Percentiles rank a stretch among this genome's conserved stretches.
Conservation (phyloP, 2,329 filamentous ascomycete genomes). For the Pezicula carpinea region DNA sequence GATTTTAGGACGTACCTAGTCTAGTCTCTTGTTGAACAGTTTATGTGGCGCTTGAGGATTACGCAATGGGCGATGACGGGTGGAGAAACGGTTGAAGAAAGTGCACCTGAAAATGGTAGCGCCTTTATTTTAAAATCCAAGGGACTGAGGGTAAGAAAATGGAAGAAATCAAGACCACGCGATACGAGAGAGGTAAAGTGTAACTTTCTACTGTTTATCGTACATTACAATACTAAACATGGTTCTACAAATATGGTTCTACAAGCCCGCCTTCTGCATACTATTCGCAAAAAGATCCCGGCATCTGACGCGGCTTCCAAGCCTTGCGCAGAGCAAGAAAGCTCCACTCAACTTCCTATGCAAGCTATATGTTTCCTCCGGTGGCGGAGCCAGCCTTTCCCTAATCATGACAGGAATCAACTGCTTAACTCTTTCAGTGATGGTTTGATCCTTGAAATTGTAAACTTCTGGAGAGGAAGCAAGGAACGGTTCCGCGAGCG, state of each 20-base stretch:
- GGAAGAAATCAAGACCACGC: no score
- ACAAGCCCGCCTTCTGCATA: conserved; percentile 23
- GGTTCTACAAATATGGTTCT: neutral
- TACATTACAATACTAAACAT: no score
- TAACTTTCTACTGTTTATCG: no score
- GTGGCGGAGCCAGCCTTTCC: conserved; percentile 83
- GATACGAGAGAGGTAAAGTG: no score
- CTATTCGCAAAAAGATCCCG: conserved; percentile 66
- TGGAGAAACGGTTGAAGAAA: no score
- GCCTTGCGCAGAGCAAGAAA: conserved; percentile 81
- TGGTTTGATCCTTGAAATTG: conserved; percentile 91
- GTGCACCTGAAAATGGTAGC: no score
- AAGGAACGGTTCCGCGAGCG: conserved; percentile 87
- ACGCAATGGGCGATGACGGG: no score
- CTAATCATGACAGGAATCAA: conserved; percentile 91
- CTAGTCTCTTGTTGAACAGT: no score
- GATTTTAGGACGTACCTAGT: no score
- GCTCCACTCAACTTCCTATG: conserved; percentile 94
- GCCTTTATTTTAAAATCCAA: no score
- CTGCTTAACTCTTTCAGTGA: conserved; percentile 84
- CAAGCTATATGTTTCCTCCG: conserved; percentile 94
- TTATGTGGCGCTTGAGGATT: no score
- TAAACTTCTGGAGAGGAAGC: conserved; percentile 74
- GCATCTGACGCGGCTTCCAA: conserved; percentile 80
- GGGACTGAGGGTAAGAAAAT: no score